Evolutionary conservation across 805 yeast species (phyloP), one percentile per base, ranked within the genome.

Genomic region (Wickerhamomyces chambardii): DNA sequence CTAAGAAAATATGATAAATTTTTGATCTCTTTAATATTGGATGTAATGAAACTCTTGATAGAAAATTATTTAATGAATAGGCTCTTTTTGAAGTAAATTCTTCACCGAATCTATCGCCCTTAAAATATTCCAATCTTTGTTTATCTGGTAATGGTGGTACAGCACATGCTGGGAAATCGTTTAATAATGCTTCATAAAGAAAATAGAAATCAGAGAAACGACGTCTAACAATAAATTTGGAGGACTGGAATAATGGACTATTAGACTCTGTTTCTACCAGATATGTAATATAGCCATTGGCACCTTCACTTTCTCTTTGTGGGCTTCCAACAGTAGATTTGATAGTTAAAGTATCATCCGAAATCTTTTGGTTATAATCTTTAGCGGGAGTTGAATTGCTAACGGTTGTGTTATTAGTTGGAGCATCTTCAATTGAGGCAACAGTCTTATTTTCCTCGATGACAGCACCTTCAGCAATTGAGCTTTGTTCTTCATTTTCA

Each of bases 61-160:
- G 58, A 50, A 89, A 92, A 40, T 90, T 66, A 45, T 80, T 76
- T 30, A 90, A 64, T 4, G 96, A 84, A 32, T 78, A 75, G 4
- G 94, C 79, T 46, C 98, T 65, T 53, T 84, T 84, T 40, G 69
- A 65, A 0, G 95, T 90, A 56, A 92, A 92, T 39, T 84, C 87
- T 12, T 74, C 67, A 19, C 90, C 77, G 54, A 90, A 90, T 28
- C 97, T 68, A 48, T 90, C 97, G 10, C 98, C 97, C 28, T 94
- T 87, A 35, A 90, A 69, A 58, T 92, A 90, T 55, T 90, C 95
- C 47, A 90, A 66, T 40, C 95, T 74, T 61, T 84, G 84, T 56
- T 87, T 89, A 42, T 90, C 94, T 0, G 98, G 98, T 36, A 90
- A 66, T 12, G 97, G 97, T 1, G 98, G 98, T 0, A 90, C 75